Evolutionary conservation across 768 basidiomycete species (phyloP), one percentile per base, ranked within the genome.

Genomic region (Mycena latifolia): DNA sequence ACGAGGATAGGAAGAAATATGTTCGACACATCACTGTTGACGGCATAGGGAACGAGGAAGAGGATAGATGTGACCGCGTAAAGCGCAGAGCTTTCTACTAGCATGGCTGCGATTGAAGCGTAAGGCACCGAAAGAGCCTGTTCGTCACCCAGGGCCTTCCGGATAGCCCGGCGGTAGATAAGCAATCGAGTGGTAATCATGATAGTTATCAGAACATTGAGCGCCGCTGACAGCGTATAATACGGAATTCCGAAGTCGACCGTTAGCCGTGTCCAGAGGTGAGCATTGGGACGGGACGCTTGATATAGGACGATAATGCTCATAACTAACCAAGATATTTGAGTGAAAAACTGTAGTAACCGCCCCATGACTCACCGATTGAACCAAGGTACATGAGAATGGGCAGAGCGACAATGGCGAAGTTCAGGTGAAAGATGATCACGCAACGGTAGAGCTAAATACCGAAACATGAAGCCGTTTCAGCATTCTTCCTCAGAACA

Each of bases 11-110:
- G 65, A 33, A 67, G 47, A 60, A 67, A 67, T 41, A 67, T 50
- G 39, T 67, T 67, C 35, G 65, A 67, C 5, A 67, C 54, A 33
- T 51, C 39, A 47, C 60, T 67, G 22, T 67, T 62, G 54, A 61
- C 46, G 54, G 60, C 65, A 29, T 67, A 67, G 9, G 72, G 47
- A 0, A 69, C 73, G 59, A 80, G 70, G 45, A 79, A 69, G 20
- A 77, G 47, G 28, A 79, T 22, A 3, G 75, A 70, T 24, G 71
- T 66, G 28, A 73, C 55, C 1, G 76, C 71, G 27, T 76, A 79
- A 7, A 76, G 61, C 4, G 71, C 69, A 1, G 79, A 77, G 15
- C 76, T 77, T 62, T 82, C 80, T 20, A 81, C 64, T 18, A 82
- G 48, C 69, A 81, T 76, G 7, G 76, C 63, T 2, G 69, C 67